Evolutionary conservation across 2,329 filamentous ascomycete genomes (phyloP).

Genomic region (Ilyonectria sp.): DNA sequence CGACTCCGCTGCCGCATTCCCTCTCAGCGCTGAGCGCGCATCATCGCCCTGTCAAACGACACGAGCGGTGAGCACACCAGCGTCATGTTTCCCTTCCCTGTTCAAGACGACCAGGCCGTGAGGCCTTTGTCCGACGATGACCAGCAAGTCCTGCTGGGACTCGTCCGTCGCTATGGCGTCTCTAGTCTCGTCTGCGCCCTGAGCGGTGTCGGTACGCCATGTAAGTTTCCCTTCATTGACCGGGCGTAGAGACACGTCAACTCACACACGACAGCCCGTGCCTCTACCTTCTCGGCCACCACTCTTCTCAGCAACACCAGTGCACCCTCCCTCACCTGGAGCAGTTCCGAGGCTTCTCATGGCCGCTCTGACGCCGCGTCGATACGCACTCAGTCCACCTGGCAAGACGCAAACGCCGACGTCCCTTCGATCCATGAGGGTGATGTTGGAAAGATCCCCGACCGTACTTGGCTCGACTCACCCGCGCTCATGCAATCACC

Average conservation of each 20-base stretch:
- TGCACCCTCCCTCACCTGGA: constrained; percentile 60
- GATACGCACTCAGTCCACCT: constrained; percentile 57
- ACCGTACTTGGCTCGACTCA: constrained; percentile 59
- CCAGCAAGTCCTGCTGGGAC: constrained; percentile 54
- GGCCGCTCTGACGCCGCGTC: constrained; percentile 58
- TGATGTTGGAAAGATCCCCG: constrained; percentile 53
- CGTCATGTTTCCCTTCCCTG: constrained; percentile 55
- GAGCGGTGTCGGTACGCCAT: constrained; percentile 54
- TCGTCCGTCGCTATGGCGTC: constrained; percentile 57
- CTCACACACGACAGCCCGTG: constrained; percentile 53
- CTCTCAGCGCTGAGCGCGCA: constrained; percentile 45
- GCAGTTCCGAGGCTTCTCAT: constrained; percentile 58
- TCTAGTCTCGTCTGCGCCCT: constrained; percentile 56
- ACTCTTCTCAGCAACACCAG: constrained; percentile 59
- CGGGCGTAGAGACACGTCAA: constrained; percentile 7
- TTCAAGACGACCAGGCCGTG: constrained; percentile 54
- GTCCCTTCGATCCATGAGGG: constrained; percentile 54
- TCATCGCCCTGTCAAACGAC: constrained; percentile 37
- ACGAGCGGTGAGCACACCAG: constrained; percentile 28
- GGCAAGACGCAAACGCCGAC: constrained; percentile 54
- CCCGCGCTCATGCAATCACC: constrained; percentile 56
- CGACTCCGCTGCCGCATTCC: constrained; percentile 27
- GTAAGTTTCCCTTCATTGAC: constrained; percentile 47
- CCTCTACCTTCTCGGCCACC: constrained; percentile 58
- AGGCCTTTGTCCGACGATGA: constrained; percentile 57